Base-by-base conservation (phyloP, 441 rosid species). In the Jatropha multifida region DNA sequence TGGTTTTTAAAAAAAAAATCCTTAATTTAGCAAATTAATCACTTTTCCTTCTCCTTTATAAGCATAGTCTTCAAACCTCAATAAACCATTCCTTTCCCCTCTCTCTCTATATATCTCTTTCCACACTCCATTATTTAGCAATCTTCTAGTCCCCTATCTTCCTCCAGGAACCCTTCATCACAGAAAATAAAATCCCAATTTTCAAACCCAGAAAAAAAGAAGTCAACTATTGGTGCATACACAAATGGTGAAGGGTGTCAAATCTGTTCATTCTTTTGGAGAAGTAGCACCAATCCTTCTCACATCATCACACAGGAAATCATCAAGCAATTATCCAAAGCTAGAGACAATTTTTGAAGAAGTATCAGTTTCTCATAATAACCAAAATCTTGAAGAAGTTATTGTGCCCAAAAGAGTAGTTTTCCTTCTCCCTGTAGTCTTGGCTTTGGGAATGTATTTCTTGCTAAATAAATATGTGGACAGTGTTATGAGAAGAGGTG, bases 271-370 rank as follows among this genome's bases (percentile, higher is more conserved):
- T 7, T 10, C 52, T 27, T 65, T 38, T 40, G 70, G 63, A 51
- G 76, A 74, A 65, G 61, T 74, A 23, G 64, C 76, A 74, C 70
- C 76, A 38, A 8, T 55, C 0, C 70, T 37, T 64, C 61, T 74
- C 62, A 52, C 63, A 52, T 52, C 63, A 52, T 52, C 51, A 4
- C 76, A 74, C 8, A 74, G 61, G 37, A 74, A 17, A 65, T 51
- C 63, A 38, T 64, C 70, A 12, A 72, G 68, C 26, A 20, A 40
- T 37, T 62, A 65, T 54, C 76, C 76, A n/a, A 74, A 44, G 48
- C 70, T 74, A 38, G 76, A 74, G 9, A 74, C 76, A 38, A 74
- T 74, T 26, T 38, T 65, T 64, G 76, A 74, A 74, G 76, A 74
- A 14, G 42, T 52, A 3, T 60, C 63, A 52, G 8, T 7, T 26